phyloP scores from a whole-genome alignment of 495 filamentous ascomycete species.

The Penicillium bovifimosum region DNA sequence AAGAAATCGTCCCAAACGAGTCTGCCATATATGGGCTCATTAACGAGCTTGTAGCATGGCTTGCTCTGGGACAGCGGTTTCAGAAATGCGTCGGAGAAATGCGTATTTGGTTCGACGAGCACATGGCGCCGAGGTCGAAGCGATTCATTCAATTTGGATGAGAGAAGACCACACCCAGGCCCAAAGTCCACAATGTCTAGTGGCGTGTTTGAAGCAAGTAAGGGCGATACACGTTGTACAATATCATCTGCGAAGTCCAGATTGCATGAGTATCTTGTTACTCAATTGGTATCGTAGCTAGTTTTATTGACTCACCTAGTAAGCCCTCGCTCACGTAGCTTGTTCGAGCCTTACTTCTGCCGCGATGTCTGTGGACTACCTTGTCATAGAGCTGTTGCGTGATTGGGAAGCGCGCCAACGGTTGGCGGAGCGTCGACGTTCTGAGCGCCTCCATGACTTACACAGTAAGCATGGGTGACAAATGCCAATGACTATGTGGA shows the following conservation, averaged over 20 bases:
- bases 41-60: conserved; percentile 48
- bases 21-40: conserved; percentile 45
- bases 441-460: neutral
- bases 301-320: conserved; percentile 47
- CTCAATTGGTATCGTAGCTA: neutral
- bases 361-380: neutral
- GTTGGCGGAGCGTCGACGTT: neutral
- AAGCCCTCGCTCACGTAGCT: conserved; percentile 54
- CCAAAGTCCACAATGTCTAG: conserved; percentile 82
- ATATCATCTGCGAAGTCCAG: conserved; percentile 38
- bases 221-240: conserved; percentile 49
- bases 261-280: neutral
- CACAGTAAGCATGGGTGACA: too few species aligned
- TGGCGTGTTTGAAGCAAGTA: conserved; percentile 55
- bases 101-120: conserved; percentile 61
- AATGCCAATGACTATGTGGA: neutral
- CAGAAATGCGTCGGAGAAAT: conserved; percentile 52
- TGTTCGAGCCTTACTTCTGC: neutral
- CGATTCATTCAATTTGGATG: conserved; percentile 63
- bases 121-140: conserved; percentile 75
- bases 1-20: conserved; percentile 42
- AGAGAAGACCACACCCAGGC: conserved; percentile 71
- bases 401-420: neutral
- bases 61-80: conserved; percentile 54
- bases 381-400: neutral